Percentiles rank a stretch among this genome's conserved stretches.
These are phyloP conservation scores for Colletotrichum sp. DNA, from an alignment of 2,329 filamentous ascomycete genomes.

Conservation along the genomic window DNA sequence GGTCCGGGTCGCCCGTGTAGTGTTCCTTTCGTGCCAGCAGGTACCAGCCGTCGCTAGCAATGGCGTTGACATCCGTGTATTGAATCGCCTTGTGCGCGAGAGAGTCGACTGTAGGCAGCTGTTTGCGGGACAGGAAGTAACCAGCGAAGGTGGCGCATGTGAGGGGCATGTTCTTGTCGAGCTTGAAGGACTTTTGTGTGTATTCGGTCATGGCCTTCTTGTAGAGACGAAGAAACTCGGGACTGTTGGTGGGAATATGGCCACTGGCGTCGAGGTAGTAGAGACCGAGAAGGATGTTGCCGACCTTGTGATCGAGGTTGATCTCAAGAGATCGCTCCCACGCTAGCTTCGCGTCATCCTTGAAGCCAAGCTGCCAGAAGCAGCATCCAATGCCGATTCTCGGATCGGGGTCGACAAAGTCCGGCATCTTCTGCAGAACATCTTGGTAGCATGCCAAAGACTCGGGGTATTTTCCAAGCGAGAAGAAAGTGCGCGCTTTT, in stretches of 20 bases:
- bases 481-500: slow-evolving; percentile 85
- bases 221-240: slow-evolving; percentile 84
- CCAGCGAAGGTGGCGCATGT: slow-evolving; percentile 89
- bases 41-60: slow-evolving; percentile 98
- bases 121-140: slow-evolving; percentile 87
- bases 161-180: slow-evolving; percentile 88
- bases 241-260: slow-evolving; percentile 81
- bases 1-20: slow-evolving; percentile 75
- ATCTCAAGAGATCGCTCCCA: slow-evolving; percentile 90
- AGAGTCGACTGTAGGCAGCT: slow-evolving; percentile 80
- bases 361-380: slow-evolving; percentile 95
- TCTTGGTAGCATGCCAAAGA: slow-evolving; percentile 87
- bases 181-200: slow-evolving; percentile 90
- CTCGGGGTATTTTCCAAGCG: slow-evolving; percentile 84
- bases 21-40: slow-evolving; percentile 91
- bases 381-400: slow-evolving; percentile 96
- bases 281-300: slow-evolving; percentile 86
- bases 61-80: slow-evolving; percentile 92
- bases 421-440: slow-evolving; percentile 83
- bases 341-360: slow-evolving; percentile 86
- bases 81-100: slow-evolving; percentile 94
- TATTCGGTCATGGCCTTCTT: slow-evolving; percentile 95
- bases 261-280: slow-evolving; percentile 90
- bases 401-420: slow-evolving; percentile 90
- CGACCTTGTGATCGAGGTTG: slow-evolving; percentile 82